These are phyloP conservation scores for Leptographium galeiforme DNA, from an alignment of 2,329 filamentous ascomycete genomes.

Conservation along the genomic window DNA sequence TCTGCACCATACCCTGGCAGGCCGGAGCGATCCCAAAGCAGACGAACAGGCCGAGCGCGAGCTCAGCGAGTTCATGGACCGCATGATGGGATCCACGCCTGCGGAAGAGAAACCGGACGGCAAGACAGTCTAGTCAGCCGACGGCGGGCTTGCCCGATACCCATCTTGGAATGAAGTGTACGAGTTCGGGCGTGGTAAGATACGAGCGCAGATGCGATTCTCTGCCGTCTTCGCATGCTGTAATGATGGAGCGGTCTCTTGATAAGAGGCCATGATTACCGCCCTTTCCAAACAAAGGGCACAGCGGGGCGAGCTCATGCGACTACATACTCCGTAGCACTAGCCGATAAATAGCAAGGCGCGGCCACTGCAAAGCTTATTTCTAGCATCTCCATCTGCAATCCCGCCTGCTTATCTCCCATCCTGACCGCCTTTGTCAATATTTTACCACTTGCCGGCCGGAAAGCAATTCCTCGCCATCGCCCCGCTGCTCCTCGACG, in stretches of 20 bases:
- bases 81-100: conserved; percentile 32
- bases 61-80: conserved; percentile 47
- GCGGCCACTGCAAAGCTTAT: too few relatives aligned
- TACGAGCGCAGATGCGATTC: too few relatives aligned
- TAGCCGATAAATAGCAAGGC: too few relatives aligned
- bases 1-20: conserved; percentile 13
- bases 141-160: neutral
- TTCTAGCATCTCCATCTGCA: neutral
- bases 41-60: conserved; percentile 44
- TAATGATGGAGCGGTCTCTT: too few relatives aligned
- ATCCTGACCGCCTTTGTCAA: neutral
- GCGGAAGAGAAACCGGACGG: neutral
- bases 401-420: too few relatives aligned
- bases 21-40: conserved; percentile 13
- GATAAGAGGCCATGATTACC: too few relatives aligned
- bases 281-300: too few relatives aligned
- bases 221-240: too few relatives aligned
- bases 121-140: neutral
- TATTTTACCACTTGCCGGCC: conserved; percentile 9
- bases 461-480: neutral
- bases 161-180: neutral
- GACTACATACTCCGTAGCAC: too few relatives aligned
- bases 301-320: too few relatives aligned
- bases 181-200: too few relatives aligned
- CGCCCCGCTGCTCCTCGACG: neutral